phyloP scores from a whole-genome alignment of 73 alveolate genomes.

The Breviolum minutum region DNA sequence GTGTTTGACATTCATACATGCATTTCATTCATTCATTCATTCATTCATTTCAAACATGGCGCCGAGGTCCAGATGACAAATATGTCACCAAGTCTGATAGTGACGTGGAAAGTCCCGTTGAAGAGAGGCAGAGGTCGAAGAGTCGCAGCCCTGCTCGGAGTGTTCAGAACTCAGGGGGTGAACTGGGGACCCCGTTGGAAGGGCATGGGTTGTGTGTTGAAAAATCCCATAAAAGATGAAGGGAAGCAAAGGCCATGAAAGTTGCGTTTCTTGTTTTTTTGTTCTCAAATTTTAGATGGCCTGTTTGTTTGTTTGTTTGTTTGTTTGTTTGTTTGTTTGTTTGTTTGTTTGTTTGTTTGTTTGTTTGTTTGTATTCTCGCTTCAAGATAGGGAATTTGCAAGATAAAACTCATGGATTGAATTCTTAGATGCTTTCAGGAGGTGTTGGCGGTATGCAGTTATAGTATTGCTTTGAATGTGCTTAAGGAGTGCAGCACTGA shows the following conservation, averaged over 20 bases:
- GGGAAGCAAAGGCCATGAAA: not conserved
- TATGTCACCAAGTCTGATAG: conserved; percentile 42
- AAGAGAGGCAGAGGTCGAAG: conserved; percentile 71
- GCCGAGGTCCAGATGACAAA: conserved; percentile 57
- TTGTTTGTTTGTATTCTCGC: too few species aligned
- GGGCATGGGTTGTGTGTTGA: too few species aligned
- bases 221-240: not conserved
- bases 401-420: not conserved
- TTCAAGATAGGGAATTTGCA: not conserved
- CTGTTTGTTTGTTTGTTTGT: not conserved
- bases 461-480: too few species aligned
- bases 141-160: conserved; percentile 83
- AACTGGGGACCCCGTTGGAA: too few species aligned
- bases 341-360: too few species aligned
- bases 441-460: too few species aligned
- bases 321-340: too few species aligned
- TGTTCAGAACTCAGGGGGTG: not conserved
- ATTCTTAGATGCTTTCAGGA: not conserved
- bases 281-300: not conserved
- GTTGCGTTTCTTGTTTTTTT: not conserved
- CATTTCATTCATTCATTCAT: not conserved
- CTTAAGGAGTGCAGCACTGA: conserved; percentile 71
- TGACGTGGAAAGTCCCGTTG: conserved; percentile 66
- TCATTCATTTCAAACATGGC: not conserved
- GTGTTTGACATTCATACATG: not conserved